A percentile compares a stretch with the other conserved stretches of the same genome.
These are phyloP conservation scores for Capsicum pubescens DNA, from an alignment of 257 asterid species.

Conservation along the genomic window DNA sequence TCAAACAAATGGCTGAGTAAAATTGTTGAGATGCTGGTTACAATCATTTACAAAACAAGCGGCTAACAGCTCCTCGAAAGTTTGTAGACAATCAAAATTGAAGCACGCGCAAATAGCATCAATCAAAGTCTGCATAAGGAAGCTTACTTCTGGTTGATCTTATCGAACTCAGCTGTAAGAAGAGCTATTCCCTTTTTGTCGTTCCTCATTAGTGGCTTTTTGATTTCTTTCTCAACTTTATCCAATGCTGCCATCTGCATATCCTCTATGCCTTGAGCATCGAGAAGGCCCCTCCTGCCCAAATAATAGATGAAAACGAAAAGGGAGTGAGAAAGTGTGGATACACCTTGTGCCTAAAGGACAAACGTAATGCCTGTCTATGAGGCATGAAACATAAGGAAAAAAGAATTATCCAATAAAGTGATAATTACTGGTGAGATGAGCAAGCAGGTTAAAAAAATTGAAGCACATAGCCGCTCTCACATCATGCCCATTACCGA, in stretches of 20 bases:
- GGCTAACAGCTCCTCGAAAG: conserved; percentile 8
- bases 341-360: neutral
- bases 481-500: neutral
- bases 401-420: neutral
- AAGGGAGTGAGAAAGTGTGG: neutral
- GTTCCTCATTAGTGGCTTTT: conserved; percentile 85
- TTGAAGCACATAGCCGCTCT: neutral
- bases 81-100: neutral
- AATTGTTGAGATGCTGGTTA: neutral
- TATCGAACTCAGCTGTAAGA: conserved; percentile 76
- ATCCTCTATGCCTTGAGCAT: conserved; percentile 81
- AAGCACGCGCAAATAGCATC: neutral
- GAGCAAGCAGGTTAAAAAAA: neutral
- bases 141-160: conserved; percentile 91
- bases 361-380: neutral
- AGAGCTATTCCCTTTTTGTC: conserved; percentile 92
- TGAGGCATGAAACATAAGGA: neutral
- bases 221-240: conserved; percentile 83
- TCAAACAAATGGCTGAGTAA: neutral
- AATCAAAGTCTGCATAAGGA: neutral
- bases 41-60: neutral
- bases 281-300: conserved; percentile 85
- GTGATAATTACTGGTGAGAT: neutral
- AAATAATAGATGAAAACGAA: conserved; percentile 27
- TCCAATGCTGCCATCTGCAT: conserved; percentile 86